Conservation (phyloP, 371 early-diverging fungal species). For the Nematocida minor region DNA sequence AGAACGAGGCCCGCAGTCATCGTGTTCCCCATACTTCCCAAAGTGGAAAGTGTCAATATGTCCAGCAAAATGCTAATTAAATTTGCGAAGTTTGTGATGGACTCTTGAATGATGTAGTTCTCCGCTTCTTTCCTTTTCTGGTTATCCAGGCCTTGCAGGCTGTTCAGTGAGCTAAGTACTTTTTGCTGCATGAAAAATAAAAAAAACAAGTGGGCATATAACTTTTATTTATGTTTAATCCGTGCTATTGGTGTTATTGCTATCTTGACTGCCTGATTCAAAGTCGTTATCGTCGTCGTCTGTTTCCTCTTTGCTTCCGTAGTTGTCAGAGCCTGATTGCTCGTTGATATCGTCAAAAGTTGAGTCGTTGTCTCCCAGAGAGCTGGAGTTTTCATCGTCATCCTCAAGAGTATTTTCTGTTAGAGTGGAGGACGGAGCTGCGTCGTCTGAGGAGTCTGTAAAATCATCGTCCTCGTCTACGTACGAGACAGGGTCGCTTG, state of each 20-base stretch:
- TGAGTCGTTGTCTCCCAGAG: slow-evolving; percentile 17
- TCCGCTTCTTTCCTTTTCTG: slow-evolving; percentile 37
- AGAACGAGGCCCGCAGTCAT: slow-evolving; percentile 29
- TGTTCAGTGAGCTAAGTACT: slow-evolving; percentile 11
- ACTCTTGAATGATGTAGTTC: neutral
- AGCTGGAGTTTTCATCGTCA: slow-evolving; percentile 26
- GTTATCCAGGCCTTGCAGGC: slow-evolving; percentile 14
- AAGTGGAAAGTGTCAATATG: neutral
- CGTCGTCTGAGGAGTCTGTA: slow-evolving; percentile 5
- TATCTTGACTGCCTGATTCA: neutral
- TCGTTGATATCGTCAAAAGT: slow-evolving; percentile 39
- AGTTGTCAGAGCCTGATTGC: neutral
- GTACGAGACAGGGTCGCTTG: neutral
- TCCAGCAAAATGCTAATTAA: neutral
- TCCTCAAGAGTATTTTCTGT: slow-evolving; percentile 8
- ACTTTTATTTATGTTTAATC: slow-evolving; percentile 7
- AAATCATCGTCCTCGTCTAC: slow-evolving; percentile 11
- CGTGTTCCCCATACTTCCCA: neutral
- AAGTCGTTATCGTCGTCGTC: slow-evolving; percentile 9
- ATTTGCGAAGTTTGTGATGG: neutral
- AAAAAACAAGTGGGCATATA: slow-evolving; percentile 16
- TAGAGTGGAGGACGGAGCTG: slow-evolving; percentile 16
- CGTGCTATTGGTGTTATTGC: neutral
- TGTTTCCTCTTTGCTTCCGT: slow-evolving; percentile 23
- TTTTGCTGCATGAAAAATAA: slow-evolving; percentile 33